Percentiles rank a stretch among this genome's conserved stretches.
These are phyloP conservation scores for Didymella glomerata DNA, from an alignment of 2,329 filamentous ascomycete species.

Conservation along the genomic window DNA sequence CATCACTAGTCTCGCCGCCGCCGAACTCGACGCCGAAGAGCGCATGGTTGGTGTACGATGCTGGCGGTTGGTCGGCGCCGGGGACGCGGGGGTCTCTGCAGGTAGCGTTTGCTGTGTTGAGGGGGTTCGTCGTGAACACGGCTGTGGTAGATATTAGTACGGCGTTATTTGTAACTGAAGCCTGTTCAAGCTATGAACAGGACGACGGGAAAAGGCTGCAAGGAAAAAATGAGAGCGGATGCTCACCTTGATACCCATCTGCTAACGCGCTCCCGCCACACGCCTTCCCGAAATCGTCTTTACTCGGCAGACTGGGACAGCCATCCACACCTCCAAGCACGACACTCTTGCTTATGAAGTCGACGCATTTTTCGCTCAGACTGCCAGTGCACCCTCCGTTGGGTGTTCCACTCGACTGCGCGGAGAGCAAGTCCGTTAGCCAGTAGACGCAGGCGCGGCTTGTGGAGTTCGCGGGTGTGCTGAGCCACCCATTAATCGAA, in stretches of 20 bases:
- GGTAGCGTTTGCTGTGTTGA: background rate
- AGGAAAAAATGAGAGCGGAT: background rate
- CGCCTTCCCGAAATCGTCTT: background rate
- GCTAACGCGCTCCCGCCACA: background rate
- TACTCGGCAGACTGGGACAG: background rate
- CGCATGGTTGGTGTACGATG: background rate
- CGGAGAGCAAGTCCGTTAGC: background rate
- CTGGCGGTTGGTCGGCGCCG: conserved; percentile 1
- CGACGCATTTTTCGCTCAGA: background rate
- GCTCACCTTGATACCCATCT: background rate
- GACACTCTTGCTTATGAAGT: background rate
- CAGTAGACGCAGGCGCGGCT: background rate
- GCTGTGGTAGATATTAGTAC: background rate
- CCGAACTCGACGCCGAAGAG: background rate
- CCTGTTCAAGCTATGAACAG: background rate
- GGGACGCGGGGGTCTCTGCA: background rate
- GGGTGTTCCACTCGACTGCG: background rate
- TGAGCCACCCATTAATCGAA: background rate
- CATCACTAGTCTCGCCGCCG: background rate
- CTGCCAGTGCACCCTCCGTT: background rate
- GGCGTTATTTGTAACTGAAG: background rate
- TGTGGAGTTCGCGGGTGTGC: background rate
- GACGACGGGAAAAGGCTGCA: background rate
- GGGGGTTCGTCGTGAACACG: background rate
- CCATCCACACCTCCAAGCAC: background rate